These are phyloP conservation scores for Colletotrichum sp. DNA, from an alignment of 2,329 filamentous ascomycete species.

Conservation along the genomic window DNA sequence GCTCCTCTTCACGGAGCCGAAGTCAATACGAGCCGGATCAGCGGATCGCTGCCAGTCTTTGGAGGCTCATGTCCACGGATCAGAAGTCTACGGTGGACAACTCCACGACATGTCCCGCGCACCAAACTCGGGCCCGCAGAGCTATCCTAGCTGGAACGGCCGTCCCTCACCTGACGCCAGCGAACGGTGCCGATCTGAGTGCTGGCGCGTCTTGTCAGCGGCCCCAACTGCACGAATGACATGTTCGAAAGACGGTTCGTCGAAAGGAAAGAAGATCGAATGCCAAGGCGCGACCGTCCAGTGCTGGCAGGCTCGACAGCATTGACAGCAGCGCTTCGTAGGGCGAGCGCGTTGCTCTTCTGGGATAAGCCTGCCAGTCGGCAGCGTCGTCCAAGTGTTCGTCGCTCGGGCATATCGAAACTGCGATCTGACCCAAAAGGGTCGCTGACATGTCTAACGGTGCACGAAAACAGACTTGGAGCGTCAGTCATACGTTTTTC, in stretches of 20 bases:
- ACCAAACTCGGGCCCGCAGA: not conserved
- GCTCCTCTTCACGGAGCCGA: not conserved
- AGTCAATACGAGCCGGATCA: not conserved
- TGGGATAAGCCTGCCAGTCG: not conserved
- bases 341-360: not conserved
- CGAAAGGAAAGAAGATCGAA: not conserved
- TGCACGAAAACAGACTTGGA: not conserved
- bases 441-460: not conserved
- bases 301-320: not conserved
- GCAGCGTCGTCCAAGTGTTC: not conserved
- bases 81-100: not conserved
- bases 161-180: not conserved
- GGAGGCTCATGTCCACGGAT: not conserved
- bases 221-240: not conserved
- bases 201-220: not conserved
- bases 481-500: not conserved
- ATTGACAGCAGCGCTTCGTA: not conserved
- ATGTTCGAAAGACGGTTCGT: not conserved
- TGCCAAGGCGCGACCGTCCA: conserved; percentile 1
- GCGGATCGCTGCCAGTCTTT: not conserved
- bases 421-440: not conserved
- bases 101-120: not conserved
- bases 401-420: conserved; percentile 13
- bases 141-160: not conserved
- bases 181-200: not conserved